Evolutionary conservation across 1,284 basidiomycete species (phyloP), one percentile per base, ranked within the genome.

Genomic region (Sphaerobolus stellatus): DNA sequence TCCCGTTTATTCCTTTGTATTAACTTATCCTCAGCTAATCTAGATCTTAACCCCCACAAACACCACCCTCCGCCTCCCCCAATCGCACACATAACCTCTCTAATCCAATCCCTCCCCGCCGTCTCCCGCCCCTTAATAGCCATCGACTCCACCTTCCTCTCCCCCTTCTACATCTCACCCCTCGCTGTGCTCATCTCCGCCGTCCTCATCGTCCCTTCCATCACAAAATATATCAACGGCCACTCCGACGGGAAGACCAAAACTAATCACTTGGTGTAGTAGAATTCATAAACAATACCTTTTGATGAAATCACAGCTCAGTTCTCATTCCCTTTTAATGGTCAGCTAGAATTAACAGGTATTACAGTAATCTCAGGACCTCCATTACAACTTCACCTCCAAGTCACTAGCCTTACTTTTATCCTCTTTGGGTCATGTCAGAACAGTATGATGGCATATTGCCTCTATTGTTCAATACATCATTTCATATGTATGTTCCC

Each of bases 31-130:
- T n/a, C n/a, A 95, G 89, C 78, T 98, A n/a, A 83, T 99, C 56
- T 98, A 94, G 94, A 85, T 98, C 66, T 95, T 98, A 73, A 82
- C 91, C 0, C 96, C 95, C 0, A 98, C 94, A 14, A 98, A 98
- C 73, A 96, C 96, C 1, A 93, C 92, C 1, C 84, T 98, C 11
- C 84, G 88, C n/a, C 74, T 97, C 31, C 84, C 95, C 57, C 86
- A 92, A 85, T 95, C 65, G 67, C 78, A 1, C 77, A 82, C 53
- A 79, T 94, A 58, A 77, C 79, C 36, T 68, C 78, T 29, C 36
- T 54, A 27, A 54, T 54, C 46, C 45, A 14, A 74, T 94, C 58
- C 82, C 80, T 4, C 38, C 34, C 18, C 14, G 8, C 22, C 24
- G 16, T 27, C 60, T 73, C n/a, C 82, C 83, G 28, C 20, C 74